These are phyloP conservation scores for Schizophyllum amplum DNA, from an alignment of 1,284 basidiomycete species.

Conservation along the genomic window DNA sequence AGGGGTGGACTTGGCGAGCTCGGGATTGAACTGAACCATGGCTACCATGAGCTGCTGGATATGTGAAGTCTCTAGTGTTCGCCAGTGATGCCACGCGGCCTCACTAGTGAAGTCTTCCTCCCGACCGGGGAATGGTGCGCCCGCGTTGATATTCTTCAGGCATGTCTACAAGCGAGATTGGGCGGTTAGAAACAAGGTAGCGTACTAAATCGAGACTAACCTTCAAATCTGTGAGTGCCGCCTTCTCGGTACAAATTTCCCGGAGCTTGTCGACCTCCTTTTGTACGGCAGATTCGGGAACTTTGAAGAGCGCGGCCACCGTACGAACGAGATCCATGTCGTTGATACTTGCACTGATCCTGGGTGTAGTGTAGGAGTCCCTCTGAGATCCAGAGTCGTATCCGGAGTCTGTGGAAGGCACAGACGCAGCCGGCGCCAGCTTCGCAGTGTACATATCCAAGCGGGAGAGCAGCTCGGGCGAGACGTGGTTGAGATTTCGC, in stretches of 20 bases:
- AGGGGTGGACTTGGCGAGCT: conserved; percentile 74
- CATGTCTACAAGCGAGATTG: conserved; percentile 52
- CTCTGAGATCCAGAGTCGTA: conserved; percentile 56
- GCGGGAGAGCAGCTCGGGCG: conserved; percentile 74
- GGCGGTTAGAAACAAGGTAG: conserved; percentile 9
- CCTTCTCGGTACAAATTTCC: conserved; percentile 76
- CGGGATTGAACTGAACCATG: conserved; percentile 84
- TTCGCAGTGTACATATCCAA: conserved; percentile 81
- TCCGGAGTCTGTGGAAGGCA: conserved; percentile 50
- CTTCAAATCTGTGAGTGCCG: conserved; percentile 80
- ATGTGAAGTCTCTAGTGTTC: conserved; percentile 74
- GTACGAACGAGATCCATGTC: conserved; percentile 75
- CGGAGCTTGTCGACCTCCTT: conserved; percentile 68
- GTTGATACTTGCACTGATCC: conserved; percentile 38
- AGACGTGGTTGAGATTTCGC: conserved; percentile 62
- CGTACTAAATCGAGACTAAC: conserved; percentile 27
- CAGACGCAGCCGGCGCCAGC: conserved; percentile 44
- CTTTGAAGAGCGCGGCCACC: conserved; percentile 70
- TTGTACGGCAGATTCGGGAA: conserved; percentile 61
- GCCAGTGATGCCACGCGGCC: conserved; percentile 81
- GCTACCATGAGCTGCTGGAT: conserved; percentile 84
- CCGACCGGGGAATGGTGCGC: conserved; percentile 76
- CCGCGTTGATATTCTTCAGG: conserved; percentile 86
- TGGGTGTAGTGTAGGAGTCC: conserved; percentile 41
- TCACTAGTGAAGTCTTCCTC: conserved; percentile 81